phyloP scores from a whole-genome alignment of 2,329 filamentous ascomycete genomes.

The Colletotrichum sp. region DNA sequence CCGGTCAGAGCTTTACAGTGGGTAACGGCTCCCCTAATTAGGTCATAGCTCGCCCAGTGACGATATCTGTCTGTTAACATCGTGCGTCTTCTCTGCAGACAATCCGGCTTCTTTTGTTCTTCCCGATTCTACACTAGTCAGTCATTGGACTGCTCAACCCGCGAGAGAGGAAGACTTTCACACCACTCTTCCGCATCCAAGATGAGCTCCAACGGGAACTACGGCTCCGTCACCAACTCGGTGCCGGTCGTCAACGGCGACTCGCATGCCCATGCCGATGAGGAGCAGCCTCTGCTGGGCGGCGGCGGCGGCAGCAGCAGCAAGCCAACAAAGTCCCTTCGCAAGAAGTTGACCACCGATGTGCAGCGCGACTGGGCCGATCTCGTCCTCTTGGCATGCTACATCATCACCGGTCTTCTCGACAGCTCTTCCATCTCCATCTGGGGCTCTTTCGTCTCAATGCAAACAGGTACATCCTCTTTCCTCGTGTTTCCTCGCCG shows the following conservation, averaged over 20 bases:
- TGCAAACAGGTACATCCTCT: constrained; percentile 71
- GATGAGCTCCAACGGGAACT: neutral
- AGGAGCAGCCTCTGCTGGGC: constrained; percentile 40
- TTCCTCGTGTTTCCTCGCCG: neutral
- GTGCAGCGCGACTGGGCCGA: constrained; percentile 70
- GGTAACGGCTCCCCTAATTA: neutral
- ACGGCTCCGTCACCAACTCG: constrained; percentile 11
- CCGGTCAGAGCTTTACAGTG: neutral
- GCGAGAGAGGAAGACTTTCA: neutral
- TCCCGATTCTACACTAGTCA: neutral
- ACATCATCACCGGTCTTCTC: constrained; percentile 77
- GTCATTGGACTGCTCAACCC: neutral
- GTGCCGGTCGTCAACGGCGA: constrained; percentile 6
- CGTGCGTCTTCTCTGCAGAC: neutral
- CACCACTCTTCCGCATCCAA: neutral
- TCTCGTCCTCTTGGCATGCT: constrained; percentile 72
- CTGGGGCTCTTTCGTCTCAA: constrained; percentile 82
- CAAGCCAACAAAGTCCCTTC: constrained; percentile 25
- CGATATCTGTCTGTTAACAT: neutral
- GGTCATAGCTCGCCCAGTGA: neutral
- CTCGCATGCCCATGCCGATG: constrained; percentile 22
- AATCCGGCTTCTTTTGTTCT: neutral
- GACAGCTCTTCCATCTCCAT: constrained; percentile 79
- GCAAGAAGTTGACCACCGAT: constrained; percentile 44
- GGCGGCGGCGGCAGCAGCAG: constrained; percentile 19